These are phyloP conservation scores for Quercus variabilis DNA, from an alignment of 306 rosid genomes.

Conservation along the genomic window DNA sequence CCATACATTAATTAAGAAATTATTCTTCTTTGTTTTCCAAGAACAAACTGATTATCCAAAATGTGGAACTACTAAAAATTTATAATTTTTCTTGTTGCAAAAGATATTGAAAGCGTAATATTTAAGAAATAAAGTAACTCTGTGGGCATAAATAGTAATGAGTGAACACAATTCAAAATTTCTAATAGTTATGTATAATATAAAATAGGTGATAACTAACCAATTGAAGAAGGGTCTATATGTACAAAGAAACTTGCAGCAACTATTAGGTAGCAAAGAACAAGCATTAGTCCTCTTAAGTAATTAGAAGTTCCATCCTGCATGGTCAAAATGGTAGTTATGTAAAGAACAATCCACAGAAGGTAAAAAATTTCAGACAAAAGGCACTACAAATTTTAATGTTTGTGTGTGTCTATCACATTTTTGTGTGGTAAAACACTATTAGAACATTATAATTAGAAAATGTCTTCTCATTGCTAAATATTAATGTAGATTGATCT, in stretches of 20 bases:
- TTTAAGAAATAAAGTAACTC: neutral
- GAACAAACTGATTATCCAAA: too few species aligned
- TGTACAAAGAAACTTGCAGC: constrained; percentile 86
- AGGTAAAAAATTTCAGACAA: neutral
- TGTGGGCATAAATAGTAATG: neutral
- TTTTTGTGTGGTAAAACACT: neutral
- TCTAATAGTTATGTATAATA: neutral
- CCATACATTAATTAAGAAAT: too few species aligned
- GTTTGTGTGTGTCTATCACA: neutral
- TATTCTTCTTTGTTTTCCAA: too few species aligned
- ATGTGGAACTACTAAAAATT: too few species aligned
- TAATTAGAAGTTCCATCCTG: constrained; percentile 88
- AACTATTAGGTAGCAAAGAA: constrained; percentile 77
- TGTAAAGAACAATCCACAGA: neutral
- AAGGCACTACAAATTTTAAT: neutral
- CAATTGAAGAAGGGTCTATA: constrained; percentile 44
- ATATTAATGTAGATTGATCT: neutral
- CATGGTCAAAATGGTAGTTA: constrained; percentile 22
- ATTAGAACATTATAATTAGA: neutral
- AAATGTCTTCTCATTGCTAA: neutral
- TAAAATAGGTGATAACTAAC: neutral
- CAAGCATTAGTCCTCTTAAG: constrained; percentile 77
- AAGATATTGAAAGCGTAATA: neutral
- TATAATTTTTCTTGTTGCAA: too few species aligned
- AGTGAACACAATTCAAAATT: neutral